Evolutionary conservation across 768 basidiomycete genomes (phyloP), one percentile per base, ranked within the genome.

Genomic region (Artomyces pyxidatus): DNA sequence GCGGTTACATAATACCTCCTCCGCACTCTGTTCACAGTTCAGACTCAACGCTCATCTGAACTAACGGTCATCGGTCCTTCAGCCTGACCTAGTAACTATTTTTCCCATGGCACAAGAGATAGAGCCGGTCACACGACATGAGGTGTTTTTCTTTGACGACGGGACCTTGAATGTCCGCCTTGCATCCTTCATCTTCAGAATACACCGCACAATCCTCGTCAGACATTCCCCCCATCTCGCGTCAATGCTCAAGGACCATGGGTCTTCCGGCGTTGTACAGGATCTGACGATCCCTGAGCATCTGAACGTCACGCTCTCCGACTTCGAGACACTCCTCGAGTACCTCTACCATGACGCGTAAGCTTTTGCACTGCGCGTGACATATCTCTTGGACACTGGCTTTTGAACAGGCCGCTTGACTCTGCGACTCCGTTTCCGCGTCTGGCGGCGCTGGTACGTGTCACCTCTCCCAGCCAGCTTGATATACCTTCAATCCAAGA

Each of bases 311-410:
- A 60, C 57, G 32, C 63, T 67, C 16, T 58, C 62, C 37, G 83
- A 86, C 59, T 70, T 84, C 6, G 74, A 75, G 42, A 69, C 67
- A 1, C 61, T 88, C 42, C 64, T 87, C n/a, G 71, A 72, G 50
- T 75, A 84, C 63, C 58, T 87, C 26, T 86, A 87, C 59, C 78
- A 84, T 58, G 78, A 85, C 58, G 62, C 62, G 85, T 86, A 64
- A 71, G 81, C 75, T 32, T 25, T 40, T 49, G 14, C 41, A 49
- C 50, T 41, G 19, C 21, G 21, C 29, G 35, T 43, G 23, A 50
- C 26, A 28, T 22, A 8, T 39, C 22, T 23, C 25, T 14, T 22
- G 32, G 32, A 35, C 32, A 35, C 32, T n/a, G n/a, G n/a, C n/a
- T n/a, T n/a, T n/a, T n/a, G n/a, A n/a, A n/a, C 42, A 50, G 57